Evolutionary conservation across 305 asterid genomes (phyloP), one percentile per base, ranked within the genome.

Genomic region (Plantago coronopus): DNA sequence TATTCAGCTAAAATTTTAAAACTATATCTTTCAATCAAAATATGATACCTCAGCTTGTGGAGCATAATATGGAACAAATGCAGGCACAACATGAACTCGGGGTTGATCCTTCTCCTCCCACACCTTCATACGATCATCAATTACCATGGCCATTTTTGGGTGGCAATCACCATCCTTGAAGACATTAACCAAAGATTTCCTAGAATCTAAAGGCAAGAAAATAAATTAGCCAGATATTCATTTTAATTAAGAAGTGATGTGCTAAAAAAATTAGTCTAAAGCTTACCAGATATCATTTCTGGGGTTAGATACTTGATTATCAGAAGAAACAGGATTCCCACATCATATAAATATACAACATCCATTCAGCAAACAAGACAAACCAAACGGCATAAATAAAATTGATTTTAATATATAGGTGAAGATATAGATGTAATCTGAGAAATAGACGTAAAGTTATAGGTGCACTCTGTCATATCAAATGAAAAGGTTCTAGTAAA

Each of bases 61-160:
- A 63, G 99, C 96, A 84, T 78, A 87, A 79, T 94, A 94, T 49
- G 99, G 99, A 74, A 89, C 78, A 78, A 94, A 94, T 43, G 97
- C 78, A 76, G 99, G 97, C 59, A 94, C 99, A 19, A 85, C 99
- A 45, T 94, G 97, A 66, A 94, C 99, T 60, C 95, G 91, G 65
- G 95, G 89, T 66, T 94, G 99, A 70, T 94, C 97, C 79, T 81
- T 94, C 50, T 89, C 99, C 57, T 94, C 97, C 99, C 99, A 93
- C 66, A 93, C 99, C 78, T 85, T 85, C 67, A 85, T 59, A 53
- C 99, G 95, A 67, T 94, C 97, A 70, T 94, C 99, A 69, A 94
- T 89, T 54, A 94, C 97, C 99, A 89, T 87, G 29, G 99, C 91
- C 96, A 94, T 83, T 70, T 76, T 94, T 46, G 97, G 97, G 83